phyloP scores from a whole-genome alignment of 208 protist species.

The Porcisia deanei region DNA sequence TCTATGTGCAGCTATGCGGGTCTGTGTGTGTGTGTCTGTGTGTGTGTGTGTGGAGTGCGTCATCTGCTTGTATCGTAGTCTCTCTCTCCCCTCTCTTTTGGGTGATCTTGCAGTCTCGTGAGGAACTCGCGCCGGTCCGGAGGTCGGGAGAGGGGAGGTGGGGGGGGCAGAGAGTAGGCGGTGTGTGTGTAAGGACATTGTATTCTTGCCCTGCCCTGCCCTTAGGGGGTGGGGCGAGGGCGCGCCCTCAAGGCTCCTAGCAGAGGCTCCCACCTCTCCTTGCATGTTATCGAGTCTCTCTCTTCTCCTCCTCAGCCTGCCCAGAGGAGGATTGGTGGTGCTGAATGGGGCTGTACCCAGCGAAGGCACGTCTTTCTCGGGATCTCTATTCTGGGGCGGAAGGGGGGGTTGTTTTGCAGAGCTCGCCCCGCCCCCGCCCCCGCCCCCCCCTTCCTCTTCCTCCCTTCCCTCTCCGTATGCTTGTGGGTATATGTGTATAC shows the following conservation, averaged over 20 bases:
- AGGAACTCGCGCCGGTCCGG: neutral
- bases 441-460: neutral
- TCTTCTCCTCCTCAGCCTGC: neutral
- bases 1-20: too few species aligned
- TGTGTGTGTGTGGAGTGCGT: neutral
- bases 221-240: too few species aligned
- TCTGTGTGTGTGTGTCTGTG: slow-evolving; percentile 1
- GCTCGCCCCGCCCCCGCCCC: neutral
- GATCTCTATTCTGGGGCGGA: neutral
- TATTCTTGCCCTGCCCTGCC: too few species aligned
- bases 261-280: too few species aligned
- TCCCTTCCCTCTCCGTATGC: too few species aligned
- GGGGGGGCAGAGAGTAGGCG: too few species aligned
- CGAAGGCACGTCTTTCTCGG: neutral
- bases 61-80: neutral
- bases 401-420: too few species aligned
- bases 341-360: neutral
- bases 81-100: slow-evolving; percentile 2
- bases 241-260: too few species aligned
- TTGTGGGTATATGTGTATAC: neutral
- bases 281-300: neutral
- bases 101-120: neutral
- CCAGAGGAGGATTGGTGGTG: neutral
- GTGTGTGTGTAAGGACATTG: too few species aligned
- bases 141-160: neutral